A percentile compares a stretch with the other conserved stretches of the same genome.
Conservation (phyloP, 805 yeast genomes). For the Myxozyma neglecta region DNA sequence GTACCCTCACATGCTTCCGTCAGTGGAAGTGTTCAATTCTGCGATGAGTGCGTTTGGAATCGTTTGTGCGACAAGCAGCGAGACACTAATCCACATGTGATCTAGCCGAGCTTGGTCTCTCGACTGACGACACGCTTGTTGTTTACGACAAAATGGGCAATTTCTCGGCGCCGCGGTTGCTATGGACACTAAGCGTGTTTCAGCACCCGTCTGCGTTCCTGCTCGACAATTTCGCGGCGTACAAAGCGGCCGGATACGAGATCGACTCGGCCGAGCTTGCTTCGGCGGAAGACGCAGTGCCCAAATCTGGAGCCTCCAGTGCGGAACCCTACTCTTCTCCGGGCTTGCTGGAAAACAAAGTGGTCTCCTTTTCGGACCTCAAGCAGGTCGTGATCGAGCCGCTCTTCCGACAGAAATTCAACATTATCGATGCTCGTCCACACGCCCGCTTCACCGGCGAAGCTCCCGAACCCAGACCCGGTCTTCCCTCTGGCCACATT, state of each 20-base stretch:
- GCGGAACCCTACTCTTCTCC: slow-evolving; percentile 30
- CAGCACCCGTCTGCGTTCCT: slow-evolving; percentile 71
- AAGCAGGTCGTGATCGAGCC: slow-evolving; percentile 50
- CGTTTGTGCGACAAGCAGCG: not conserved
- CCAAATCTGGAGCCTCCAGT: slow-evolving; percentile 14
- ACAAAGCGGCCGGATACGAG: slow-evolving; percentile 50
- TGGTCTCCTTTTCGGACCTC: slow-evolving; percentile 67
- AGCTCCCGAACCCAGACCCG: slow-evolving; percentile 87
- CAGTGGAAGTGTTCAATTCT: slow-evolving; percentile 52
- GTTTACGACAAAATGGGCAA: slow-evolving; percentile 84
- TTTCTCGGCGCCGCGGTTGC: slow-evolving; percentile 86
- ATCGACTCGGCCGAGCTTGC: slow-evolving; percentile 42
- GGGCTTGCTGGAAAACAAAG: slow-evolving; percentile 49
- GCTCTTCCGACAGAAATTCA: slow-evolving; percentile 22
- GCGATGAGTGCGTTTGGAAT: slow-evolving; percentile 37
- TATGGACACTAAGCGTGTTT: slow-evolving; percentile 82
- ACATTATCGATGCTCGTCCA: slow-evolving; percentile 81
- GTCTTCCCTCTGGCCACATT: slow-evolving; percentile 84
- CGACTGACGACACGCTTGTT: slow-evolving; percentile 57
- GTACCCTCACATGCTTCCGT: slow-evolving; percentile 92
- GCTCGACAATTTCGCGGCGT: slow-evolving; percentile 65
- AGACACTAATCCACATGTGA: not conserved
- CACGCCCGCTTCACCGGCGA: slow-evolving; percentile 71
- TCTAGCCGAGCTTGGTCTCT: slow-evolving; percentile 54
- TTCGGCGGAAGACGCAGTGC: slow-evolving; percentile 12